Evolutionary conservation across 768 basidiomycete species (phyloP), one percentile per base, ranked within the genome.

Genomic region (Lactifluus echinatus): DNA sequence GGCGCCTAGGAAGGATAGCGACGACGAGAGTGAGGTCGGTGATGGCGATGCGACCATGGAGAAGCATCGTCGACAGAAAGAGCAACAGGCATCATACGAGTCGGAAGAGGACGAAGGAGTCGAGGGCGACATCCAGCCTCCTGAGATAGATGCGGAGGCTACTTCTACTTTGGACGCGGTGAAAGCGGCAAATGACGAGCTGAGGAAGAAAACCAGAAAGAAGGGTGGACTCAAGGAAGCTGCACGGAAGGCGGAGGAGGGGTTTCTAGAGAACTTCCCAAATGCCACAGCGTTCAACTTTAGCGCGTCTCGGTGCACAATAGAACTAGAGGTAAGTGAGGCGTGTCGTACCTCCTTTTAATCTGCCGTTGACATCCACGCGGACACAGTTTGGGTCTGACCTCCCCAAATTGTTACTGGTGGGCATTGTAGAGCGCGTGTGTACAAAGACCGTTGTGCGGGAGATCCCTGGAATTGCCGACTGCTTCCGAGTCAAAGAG

Each of bases 361-460:
- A n/a, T n/a, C 50, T 14, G 42, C 43, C 3, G 39, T 3, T 43
- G 48, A 53, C 19, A 23, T 24, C 19, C 4, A 49, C 7, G 36
- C n/a, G 31, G 31, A 36, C 50, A n/a, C 59, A 98, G 93, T 94
- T 98, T 74, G 75, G 80, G 11, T 80, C 87, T 43, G 83, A 89
- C 65, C 85, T 93, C 68, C 93, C 93, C 11, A 98, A 98, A 71
- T 77, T 99, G 33, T 76, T 99, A 21, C 79, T 99, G 42, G 92
- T 98, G 47, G 95, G 93, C 46, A 83, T 99, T 60, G 79, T 98
- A 55, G 96, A 98, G 69, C 79, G 85, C 53, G 82, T 85, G 11
- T 97, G 94, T 70, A 77, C 84, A 44, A 82, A 81, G 51, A 88
- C 92, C 2, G 76, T 98, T 62, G 76, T 99, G 56, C 89, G 93